Evolutionary conservation across 2,329 filamentous ascomycete species (phyloP).

Genomic region (Venturia pyrina): DNA sequence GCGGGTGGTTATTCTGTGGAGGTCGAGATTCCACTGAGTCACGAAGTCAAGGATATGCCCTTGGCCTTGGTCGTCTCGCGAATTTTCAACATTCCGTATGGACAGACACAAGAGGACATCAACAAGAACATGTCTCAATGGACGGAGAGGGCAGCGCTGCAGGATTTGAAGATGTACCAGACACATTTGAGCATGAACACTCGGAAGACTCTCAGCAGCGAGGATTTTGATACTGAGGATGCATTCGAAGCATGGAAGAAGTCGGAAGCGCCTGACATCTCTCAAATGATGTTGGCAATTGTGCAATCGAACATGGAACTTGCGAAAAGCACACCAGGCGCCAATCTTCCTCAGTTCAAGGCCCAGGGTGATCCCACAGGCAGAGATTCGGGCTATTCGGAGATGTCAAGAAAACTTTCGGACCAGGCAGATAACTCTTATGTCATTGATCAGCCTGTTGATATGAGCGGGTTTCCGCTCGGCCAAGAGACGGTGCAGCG

Average conservation of each 20-base stretch:
- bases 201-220: conserved; percentile 62
- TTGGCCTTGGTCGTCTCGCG: conserved; percentile 78
- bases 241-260: conserved; percentile 86
- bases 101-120: conserved; percentile 78
- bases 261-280: conserved; percentile 75
- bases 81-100: conserved; percentile 72
- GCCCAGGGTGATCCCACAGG: conserved; percentile 29
- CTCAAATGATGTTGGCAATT: conserved; percentile 88
- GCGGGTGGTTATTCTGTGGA: conserved; percentile 61
- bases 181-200: conserved; percentile 74
- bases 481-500: conserved; percentile 33
- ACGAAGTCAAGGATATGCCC: conserved; percentile 95
- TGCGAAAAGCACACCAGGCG: conserved; percentile 60
- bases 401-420: conserved; percentile 37
- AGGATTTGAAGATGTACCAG: conserved; percentile 89
- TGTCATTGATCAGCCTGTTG: conserved; percentile 57
- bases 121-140: conserved; percentile 69
- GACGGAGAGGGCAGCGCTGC: conserved; percentile 85
- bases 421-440: conserved; percentile 32
- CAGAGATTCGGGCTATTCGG: conserved; percentile 32
- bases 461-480: conserved; percentile 52
- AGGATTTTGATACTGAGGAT: conserved; percentile 86
- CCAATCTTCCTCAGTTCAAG: conserved; percentile 48
- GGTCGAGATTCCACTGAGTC: conserved; percentile 70
- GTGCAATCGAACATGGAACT: conserved; percentile 77